Base-by-base conservation (phyloP, 139 green algal species). In the Chlamydomonas schloesseri region DNA sequence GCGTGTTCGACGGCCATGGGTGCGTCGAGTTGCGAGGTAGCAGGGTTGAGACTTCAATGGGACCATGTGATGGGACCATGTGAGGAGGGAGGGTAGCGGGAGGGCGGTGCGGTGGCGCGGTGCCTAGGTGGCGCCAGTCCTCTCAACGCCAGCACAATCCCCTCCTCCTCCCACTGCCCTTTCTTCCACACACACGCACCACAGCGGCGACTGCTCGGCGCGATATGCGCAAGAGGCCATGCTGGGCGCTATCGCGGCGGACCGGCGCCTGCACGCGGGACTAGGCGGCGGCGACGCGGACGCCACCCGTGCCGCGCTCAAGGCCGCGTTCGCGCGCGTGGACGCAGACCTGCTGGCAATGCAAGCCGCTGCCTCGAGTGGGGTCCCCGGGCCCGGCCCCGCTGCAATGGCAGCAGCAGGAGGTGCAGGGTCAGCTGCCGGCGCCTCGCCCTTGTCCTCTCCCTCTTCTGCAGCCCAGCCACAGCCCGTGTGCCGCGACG, bases 1-100 rank as follows among this genome's bases (percentile, higher is more conserved):
- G 78, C 28, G 78, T 84, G 3, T 84, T 84, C 20, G 78, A 84
- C 33, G 78, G 78, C 37, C 78, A 84, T 31, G 64, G 78, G 64
- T 83, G n/a, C 20, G 70, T 31, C 2, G 28, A 2, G 64, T 15
- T 33, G n/a, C n/a, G 33, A 71, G 64, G 6, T 26, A 2, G 28
- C 3, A 71, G 13, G 64, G n/a, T n/a, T n/a, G n/a, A n/a, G n/a
- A n/a, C n/a, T n/a, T n/a, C n/a, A n/a, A n/a, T n/a, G n/a, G n/a
- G n/a, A n/a, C n/a, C n/a, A n/a, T n/a, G n/a, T n/a, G n/a, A n/a
- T n/a, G n/a, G n/a, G n/a, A n/a, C n/a, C n/a, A n/a, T n/a, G n/a
- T n/a, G n/a, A n/a, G n/a, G n/a, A n/a, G n/a, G n/a, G n/a, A n/a
- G n/a, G n/a, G n/a, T n/a, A n/a, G n/a, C n/a, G n/a, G n/a, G n/a